Base-by-base conservation (phyloP, 2,329 filamentous ascomycete species). In the Colletotrichum ledebouriae region DNA sequence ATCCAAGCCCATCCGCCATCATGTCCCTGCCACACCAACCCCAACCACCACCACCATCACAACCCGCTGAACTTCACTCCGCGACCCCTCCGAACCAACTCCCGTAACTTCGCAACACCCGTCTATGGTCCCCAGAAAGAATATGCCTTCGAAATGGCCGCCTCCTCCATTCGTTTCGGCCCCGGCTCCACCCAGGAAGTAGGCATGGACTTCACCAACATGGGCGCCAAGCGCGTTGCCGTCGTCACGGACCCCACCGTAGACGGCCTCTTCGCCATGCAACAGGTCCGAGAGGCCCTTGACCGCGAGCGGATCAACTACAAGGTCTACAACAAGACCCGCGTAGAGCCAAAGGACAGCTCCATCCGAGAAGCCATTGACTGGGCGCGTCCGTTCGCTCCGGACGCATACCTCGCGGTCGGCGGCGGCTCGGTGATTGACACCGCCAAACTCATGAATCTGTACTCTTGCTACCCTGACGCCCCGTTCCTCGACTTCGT, bases 111-210 rank as follows among this genome's bases (percentile, higher is more conserved):
- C 75, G 92, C 92, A 15, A 94, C 92, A 0, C 92, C 93, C 0
- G 82, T 92, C 33, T 90, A 94, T 74, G 37, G 58, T 9, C 46
- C 63, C 11, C 81, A 86, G 9, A 97, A 97, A 78, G 96, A 99
- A 79, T 99, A 99, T 82, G 96, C 96, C 13, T 99, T 99, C 77
- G 96, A 99, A 79, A 97, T 99, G 95, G 96, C 96, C 0, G 94
- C 96, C 1, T 97, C 93, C 1, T 93, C 92, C 33, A 98, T 99
- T 75, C 90, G 96, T 12, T 99, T 98, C 75, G 96, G 96, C 0
- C 93, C 94, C 0, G 96, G 96, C 6, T 92, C 92, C 64, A 99
- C 96, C 25, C 93, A 94, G 79, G 96, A 99, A 80, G 94, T 99
- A 20, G 96, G 96, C 72, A 98, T 98, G 96, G 96, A 99, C 80